A percentile compares a stretch with the other conserved stretches of the same genome.
phyloP scores from a whole-genome alignment of 192 early-diverging fungal species.

The Podila verticillata region DNA sequence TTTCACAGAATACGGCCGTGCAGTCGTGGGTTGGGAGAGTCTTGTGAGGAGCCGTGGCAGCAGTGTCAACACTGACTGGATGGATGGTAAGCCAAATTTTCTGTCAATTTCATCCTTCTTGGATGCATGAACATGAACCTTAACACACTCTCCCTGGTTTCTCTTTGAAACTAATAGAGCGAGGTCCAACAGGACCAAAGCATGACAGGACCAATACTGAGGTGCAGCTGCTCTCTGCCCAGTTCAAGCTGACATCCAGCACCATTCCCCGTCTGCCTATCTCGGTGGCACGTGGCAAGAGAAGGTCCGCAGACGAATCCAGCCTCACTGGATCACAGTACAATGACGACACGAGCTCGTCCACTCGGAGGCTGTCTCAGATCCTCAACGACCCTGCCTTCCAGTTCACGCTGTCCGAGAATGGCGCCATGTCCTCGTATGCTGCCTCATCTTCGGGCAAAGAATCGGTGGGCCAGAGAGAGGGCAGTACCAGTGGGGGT shows the following conservation, averaged over 20 bases:
- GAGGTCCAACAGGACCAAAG: conserved; percentile 12
- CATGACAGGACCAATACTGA: conserved; percentile 11
- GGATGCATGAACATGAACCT: neutral
- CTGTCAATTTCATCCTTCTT: neutral
- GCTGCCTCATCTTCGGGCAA: conserved; percentile 36
- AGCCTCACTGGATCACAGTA: conserved; percentile 13
- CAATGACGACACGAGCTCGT: conserved; percentile 8
- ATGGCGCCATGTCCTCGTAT: conserved; percentile 27
- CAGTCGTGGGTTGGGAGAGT: conserved; percentile 47
- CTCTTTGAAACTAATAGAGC: conserved; percentile 17
- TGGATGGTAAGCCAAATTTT: conserved; percentile 38
- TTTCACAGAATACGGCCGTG: conserved; percentile 47
- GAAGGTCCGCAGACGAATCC: conserved; percentile 24
- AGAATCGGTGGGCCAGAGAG: conserved; percentile 23
- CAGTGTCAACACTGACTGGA: conserved; percentile 44
- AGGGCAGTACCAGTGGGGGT: conserved; percentile 1
- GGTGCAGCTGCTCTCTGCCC: conserved; percentile 15
- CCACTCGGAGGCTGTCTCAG: conserved; percentile 27
- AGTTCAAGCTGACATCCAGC: conserved; percentile 35
- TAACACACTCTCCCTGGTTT: neutral
- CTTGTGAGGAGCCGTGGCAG: conserved; percentile 31
- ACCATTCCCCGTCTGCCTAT: conserved; percentile 26
- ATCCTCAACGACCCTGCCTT: conserved; percentile 42
- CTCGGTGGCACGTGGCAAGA: conserved; percentile 8
- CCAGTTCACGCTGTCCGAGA: conserved; percentile 30